These are phyloP conservation scores for Penicillium nordicum DNA, from an alignment of 2,329 filamentous ascomycete genomes.

Conservation along the genomic window DNA sequence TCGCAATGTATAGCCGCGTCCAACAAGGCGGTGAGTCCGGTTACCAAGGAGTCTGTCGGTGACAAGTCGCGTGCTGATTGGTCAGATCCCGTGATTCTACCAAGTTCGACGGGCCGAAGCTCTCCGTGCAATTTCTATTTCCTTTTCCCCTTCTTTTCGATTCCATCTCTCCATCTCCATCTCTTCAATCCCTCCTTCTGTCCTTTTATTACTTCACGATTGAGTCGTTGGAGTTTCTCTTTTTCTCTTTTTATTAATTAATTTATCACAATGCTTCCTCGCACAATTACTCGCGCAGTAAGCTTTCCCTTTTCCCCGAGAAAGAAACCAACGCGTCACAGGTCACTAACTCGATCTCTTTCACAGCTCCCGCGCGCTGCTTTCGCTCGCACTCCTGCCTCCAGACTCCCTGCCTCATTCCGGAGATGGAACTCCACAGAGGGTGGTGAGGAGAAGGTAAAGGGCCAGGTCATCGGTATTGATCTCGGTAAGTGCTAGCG, in stretches of 20 bases:
- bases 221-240: slow-evolving; percentile 33
- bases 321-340: slow-evolving; percentile 18
- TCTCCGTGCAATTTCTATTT: slow-evolving; percentile 36
- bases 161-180: slow-evolving; percentile 18
- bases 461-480: slow-evolving; percentile 95
- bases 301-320: slow-evolving; percentile 32
- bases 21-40: slow-evolving; percentile 13
- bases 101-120: slow-evolving; percentile 39
- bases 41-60: slow-evolving; percentile 13
- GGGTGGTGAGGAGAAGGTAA: slow-evolving; percentile 73
- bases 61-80: slow-evolving; percentile 16
- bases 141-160: slow-evolving; percentile 23
- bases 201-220: slow-evolving; percentile 28
- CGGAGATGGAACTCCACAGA: slow-evolving; percentile 52
- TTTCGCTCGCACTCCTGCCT: slow-evolving; percentile 64
- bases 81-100: slow-evolving; percentile 31
- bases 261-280: slow-evolving; percentile 63
- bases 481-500: slow-evolving; percentile 69
- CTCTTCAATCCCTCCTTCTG: slow-evolving; percentile 15
- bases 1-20: background rate
- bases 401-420: slow-evolving; percentile 70
- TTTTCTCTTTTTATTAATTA: slow-evolving; percentile 38
- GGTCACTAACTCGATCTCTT: slow-evolving; percentile 18
- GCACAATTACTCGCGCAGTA: slow-evolving; percentile 72
- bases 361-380: slow-evolving; percentile 73